A percentile compares a stretch with the other conserved stretches of the same genome.
Evolutionary conservation across 192 early-diverging fungal genomes (phyloP).

Genomic region (Coemansia sp.): DNA sequence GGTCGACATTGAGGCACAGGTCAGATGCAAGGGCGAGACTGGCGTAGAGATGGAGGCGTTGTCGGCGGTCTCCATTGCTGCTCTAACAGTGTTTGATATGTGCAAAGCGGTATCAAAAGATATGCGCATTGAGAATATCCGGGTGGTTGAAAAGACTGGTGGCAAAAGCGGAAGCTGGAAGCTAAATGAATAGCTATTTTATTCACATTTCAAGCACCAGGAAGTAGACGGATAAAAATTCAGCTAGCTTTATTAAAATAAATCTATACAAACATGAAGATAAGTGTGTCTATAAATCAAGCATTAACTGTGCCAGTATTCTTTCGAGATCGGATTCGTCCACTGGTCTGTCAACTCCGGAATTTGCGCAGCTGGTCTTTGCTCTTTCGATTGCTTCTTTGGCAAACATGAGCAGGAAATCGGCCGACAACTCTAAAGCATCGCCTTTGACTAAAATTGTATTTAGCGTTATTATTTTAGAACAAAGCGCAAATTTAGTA

Average conservation of each 20-base stretch:
- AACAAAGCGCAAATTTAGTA: no score
- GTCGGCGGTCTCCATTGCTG: slow-evolving; percentile 76
- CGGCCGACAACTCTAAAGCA: slow-evolving; percentile 35
- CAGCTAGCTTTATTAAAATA: no score
- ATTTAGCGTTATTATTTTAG: no score
- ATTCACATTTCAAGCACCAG: no score
- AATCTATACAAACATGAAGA: no score
- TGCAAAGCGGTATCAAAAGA: slow-evolving; percentile 86
- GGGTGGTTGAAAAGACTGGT: slow-evolving; percentile 78
- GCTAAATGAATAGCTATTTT: not conserved
- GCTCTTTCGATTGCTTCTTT: slow-evolving; percentile 47
- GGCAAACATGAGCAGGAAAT: slow-evolving; percentile 38
- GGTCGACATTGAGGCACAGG: slow-evolving; percentile 69
- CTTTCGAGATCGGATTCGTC: slow-evolving; percentile 53
- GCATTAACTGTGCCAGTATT: slow-evolving; percentile 49
- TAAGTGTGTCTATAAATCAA: slow-evolving; percentile 43
- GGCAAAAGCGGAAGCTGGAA: slow-evolving; percentile 74
- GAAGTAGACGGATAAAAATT: no score
- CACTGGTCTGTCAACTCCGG: slow-evolving; percentile 15
- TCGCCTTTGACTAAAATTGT: slow-evolving; percentile 37
- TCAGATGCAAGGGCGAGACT: slow-evolving; percentile 78
- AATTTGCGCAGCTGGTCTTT: slow-evolving; percentile 31
- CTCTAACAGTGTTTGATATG: slow-evolving; percentile 93
- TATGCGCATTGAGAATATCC: slow-evolving; percentile 75
- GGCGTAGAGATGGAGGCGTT: slow-evolving; percentile 91